Base-by-base conservation (phyloP, 805 yeast species). In the Kuraishia hungarica region DNA sequence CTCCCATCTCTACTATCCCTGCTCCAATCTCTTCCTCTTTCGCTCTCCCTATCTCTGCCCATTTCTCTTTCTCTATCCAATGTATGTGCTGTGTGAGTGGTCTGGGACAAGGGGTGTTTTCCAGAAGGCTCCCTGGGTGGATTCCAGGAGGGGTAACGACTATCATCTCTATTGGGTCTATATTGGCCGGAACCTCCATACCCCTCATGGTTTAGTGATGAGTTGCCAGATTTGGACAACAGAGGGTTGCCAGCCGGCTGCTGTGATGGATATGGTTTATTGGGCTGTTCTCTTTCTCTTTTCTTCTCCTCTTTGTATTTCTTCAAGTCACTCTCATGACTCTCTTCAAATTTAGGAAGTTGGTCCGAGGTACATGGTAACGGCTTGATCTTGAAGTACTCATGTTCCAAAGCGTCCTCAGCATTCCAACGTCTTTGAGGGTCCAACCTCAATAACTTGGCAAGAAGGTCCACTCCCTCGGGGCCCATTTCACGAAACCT, bases 291-390 rank as follows among this genome's bases (percentile, higher is more conserved):
- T 19, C 39, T 43, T 22, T 39, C 23, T 8, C 29, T 47, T 28
- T 50, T 56, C 57, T 57, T 47, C 60, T 74, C 79, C 65, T 73
- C 73, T 67, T 76, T 77, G 70, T 79, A 76, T 59, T 82, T 74
- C 58, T 82, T 81, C 51, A 81, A 81, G 68, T 90, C 97, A 24
- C 91, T 79, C 68, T 93, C 98, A 67, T 94, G 97, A 58, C 96
- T 82, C 59, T 92, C 96, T 60, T 87, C 92, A 60, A 86, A 87
- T 28, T 77, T 78, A 2, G 90, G 87, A 23, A 91, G 70, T 20
- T 78, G 80, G 6, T 64, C 63, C 0, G 83, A 81, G 15, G 60
- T 53, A 46, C 83, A 74, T 0, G 97, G 90, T 22, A 78, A 59
- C 0, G 97, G 97, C 0, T 77, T 83, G 2, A 72, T 73, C 19